phyloP scores from a whole-genome alignment of 2,329 filamentous ascomycete species.

The Scedosporium minutisporum region DNA sequence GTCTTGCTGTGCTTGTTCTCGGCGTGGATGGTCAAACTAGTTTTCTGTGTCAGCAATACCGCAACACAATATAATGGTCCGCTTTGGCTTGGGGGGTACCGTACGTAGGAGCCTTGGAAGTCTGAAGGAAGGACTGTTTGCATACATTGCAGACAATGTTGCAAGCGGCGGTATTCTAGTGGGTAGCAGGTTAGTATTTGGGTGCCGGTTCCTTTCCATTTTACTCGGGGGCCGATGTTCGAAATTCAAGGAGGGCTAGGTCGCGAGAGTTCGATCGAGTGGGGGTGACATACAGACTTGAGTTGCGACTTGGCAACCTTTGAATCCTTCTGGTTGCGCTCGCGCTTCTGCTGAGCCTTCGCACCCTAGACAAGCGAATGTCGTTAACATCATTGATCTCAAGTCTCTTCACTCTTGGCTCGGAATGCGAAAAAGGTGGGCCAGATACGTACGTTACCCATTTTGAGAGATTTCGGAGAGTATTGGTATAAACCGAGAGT shows the following conservation, averaged over 20 bases:
- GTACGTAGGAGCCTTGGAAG: slow-evolving; percentile 61
- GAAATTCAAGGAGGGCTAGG: too few species aligned
- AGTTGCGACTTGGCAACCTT: slow-evolving; percentile 57
- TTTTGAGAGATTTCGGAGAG: neutral
- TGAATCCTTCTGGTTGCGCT: slow-evolving; percentile 56
- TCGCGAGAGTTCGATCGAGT: neutral
- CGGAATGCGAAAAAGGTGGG: neutral
- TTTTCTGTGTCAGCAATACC: neutral
- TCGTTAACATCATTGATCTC: neutral
- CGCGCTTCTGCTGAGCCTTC: slow-evolving; percentile 62
- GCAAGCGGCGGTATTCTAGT: slow-evolving; percentile 62
- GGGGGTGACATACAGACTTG: slow-evolving; percentile 45
- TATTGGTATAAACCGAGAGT: neutral
- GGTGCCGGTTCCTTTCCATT: neutral
- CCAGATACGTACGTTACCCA: slow-evolving; percentile 4
- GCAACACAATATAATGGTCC: neutral
- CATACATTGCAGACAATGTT: slow-evolving; percentile 69
- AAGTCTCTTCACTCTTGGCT: neutral
- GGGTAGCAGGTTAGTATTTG: neutral
- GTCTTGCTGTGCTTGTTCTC: slow-evolving; percentile 68
- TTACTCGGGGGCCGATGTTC: too few species aligned
- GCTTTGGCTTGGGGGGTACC: slow-evolving; percentile 16
- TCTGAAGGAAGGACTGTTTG: slow-evolving; percentile 72
- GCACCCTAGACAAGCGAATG: slow-evolving; percentile 37
- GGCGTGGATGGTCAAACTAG: slow-evolving; percentile 60